phyloP scores from a whole-genome alignment of 1,284 basidiomycete genomes.

The Ganoderma lingzhi region DNA sequence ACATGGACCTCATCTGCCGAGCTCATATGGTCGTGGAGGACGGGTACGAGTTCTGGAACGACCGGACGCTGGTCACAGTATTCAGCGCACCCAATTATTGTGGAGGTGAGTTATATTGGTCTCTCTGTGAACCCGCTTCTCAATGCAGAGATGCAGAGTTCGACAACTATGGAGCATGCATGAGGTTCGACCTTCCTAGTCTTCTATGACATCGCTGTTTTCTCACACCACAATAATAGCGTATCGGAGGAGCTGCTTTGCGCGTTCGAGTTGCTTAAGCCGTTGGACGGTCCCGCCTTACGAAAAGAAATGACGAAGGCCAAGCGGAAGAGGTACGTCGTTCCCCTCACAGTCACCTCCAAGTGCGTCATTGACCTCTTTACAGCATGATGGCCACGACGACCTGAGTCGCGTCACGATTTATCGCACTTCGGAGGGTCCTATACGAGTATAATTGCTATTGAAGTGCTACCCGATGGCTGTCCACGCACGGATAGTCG shows the following conservation, averaged over 20 bases:
- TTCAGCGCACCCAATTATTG: conserved; percentile 99
- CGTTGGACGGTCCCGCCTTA: conserved; percentile 92
- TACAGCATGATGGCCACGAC: conserved; percentile 44
- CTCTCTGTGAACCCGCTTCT: conserved; percentile 25
- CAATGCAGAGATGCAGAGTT: conserved; percentile 67
- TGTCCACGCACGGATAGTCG: conserved; percentile 16
- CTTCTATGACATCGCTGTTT: conserved; percentile 17
- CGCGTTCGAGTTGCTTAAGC: conserved; percentile 97
- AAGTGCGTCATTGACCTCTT: neutral
- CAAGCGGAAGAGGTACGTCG: conserved; percentile 89
- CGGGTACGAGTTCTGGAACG: conserved; percentile 99
- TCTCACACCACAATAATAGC: conserved; percentile 51
- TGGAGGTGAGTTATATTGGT: conserved; percentile 73
- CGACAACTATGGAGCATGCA: conserved; percentile 97
- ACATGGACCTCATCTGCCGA: conserved; percentile 99
- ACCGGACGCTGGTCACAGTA: conserved; percentile 96
- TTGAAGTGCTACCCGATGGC: conserved; percentile 26
- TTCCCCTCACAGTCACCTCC: neutral
- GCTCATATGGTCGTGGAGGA: conserved; percentile 99
- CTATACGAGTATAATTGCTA: conserved; percentile 44
- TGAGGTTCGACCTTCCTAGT: conserved; percentile 64
- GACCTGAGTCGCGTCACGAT: conserved; percentile 32
- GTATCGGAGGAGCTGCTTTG: conserved; percentile 98
- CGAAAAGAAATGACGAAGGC: conserved; percentile 99
- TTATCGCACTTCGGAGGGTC: conserved; percentile 28